Evolutionary conservation across 306 rosid species (phyloP).

Genomic region (Acmispon strigosus): DNA sequence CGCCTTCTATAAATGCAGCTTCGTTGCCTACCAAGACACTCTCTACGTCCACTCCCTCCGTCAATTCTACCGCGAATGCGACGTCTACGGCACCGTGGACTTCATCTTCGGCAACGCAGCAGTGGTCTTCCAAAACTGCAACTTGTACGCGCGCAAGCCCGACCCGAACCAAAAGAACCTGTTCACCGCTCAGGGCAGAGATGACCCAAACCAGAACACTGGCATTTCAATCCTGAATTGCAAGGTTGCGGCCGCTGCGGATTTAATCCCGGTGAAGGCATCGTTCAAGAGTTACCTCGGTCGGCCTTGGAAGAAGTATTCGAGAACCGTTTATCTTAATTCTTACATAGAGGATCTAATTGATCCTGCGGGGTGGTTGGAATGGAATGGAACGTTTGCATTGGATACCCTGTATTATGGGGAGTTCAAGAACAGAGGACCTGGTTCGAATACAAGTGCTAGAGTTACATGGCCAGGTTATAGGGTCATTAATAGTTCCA

Average conservation of each 20-base stretch:
- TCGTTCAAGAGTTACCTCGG: conserved; percentile 57
- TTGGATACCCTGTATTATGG: conserved; percentile 67
- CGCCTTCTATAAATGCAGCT: conserved; percentile 75
- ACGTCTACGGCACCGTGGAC: conserved; percentile 75
- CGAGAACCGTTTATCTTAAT: conserved; percentile 53
- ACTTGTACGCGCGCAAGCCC: conserved; percentile 72
- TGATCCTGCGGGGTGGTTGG: conserved; percentile 70
- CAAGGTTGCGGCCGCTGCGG: conserved; percentile 61
- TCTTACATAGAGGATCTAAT: conserved; percentile 53
- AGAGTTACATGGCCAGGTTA: conserved; percentile 85
- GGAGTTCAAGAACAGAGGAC: conserved; percentile 64
- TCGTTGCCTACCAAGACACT: conserved; percentile 85
- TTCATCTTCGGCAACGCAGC: conserved; percentile 90
- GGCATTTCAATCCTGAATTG: conserved; percentile 63
- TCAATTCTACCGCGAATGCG: conserved; percentile 84
- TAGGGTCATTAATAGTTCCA: conserved; percentile 45
- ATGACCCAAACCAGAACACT: conserved; percentile 82
- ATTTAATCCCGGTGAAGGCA: conserved; percentile 42
- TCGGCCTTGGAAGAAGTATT: conserved; percentile 77
- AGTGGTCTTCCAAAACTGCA: conserved; percentile 68
- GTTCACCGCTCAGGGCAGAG: conserved; percentile 84
- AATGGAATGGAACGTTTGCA: conserved; percentile 70
- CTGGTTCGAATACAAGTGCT: conserved; percentile 52
- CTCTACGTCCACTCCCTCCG: conserved; percentile 88
- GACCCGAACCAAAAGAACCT: conserved; percentile 49